Base-by-base conservation (phyloP, 78 protist species). In the Dictyostelium capitatum region DNA sequence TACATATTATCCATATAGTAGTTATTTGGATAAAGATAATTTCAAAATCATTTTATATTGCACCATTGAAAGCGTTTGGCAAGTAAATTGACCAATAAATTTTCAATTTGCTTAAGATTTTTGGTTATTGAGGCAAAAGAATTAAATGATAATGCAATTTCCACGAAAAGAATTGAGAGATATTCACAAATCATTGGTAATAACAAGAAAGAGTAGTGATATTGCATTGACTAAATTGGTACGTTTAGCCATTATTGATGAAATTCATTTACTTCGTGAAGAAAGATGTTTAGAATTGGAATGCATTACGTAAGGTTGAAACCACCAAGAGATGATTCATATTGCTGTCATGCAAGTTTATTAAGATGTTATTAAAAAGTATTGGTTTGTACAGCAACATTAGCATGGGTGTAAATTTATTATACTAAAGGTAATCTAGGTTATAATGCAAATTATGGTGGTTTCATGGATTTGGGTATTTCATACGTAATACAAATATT, bases 21-120 rank as follows among this genome's bases (percentile, higher is more conserved):
- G 92, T 2, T 41, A n/a, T 2, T 67, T 80, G 53, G 70, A 46
- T 50, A 37, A 57, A 70, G 98, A 96, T 43, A 70, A 94, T 75
- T 97, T 99, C 84, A 99, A 99, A 87, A 97, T 99, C 10, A 94
- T 99, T 20, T 99, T 99, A 99, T 79, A 96, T 99, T 9, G 99
- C 99, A 8, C 99, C 99, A 17, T 98, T 99, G 99, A 99, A 99
- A 94, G 99, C 99, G 6, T 96, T 99, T 99, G 41, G 99, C 99
- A 0, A 67, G 97, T 6, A 99, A 98, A 84, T 94, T 98, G 89
- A 96, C 82, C 2, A 84, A 64, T 0, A 95, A 94, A 46, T 97
- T 97, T 82, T 0, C 64, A 28, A 17, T 3, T 51, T 74, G 97
- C 23, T 98, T 99, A 14, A 73, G 79, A 3, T 94, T 95, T 30